phyloP scores from a whole-genome alignment of 2,329 filamentous ascomycete species.

The Colletotrichum salicis region DNA sequence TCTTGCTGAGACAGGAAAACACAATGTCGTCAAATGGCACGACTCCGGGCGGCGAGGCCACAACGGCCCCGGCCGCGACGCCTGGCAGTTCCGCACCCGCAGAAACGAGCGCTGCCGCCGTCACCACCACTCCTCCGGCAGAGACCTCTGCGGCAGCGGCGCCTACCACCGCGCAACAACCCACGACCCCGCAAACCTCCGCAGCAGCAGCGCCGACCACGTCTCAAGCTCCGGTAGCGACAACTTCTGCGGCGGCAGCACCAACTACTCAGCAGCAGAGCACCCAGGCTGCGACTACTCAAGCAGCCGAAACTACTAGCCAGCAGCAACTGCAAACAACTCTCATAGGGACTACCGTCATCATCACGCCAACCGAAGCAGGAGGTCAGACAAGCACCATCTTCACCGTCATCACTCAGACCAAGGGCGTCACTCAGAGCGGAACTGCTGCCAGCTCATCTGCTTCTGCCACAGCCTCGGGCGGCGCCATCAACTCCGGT shows the following conservation, averaged over 20 bases:
- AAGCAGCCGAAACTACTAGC: neutral
- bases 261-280: slow-evolving; percentile 14
- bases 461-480: slow-evolving; percentile 43
- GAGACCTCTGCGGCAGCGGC: slow-evolving; percentile 23
- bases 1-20: slow-evolving; percentile 41
- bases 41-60: slow-evolving; percentile 23
- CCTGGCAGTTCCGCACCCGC: slow-evolving; percentile 12
- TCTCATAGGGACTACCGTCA: slow-evolving; percentile 10
- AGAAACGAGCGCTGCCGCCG: slow-evolving; percentile 10
- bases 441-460: slow-evolving; percentile 38
- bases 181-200: slow-evolving; percentile 29
- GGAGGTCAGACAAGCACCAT: slow-evolving; percentile 39
- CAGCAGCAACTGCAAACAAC: slow-evolving; percentile 2
- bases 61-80: slow-evolving; percentile 29
- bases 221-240: slow-evolving; percentile 22
- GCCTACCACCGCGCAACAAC: slow-evolving; percentile 32
- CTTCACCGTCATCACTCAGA: slow-evolving; percentile 39
- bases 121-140: slow-evolving; percentile 24
- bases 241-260: slow-evolving; percentile 28
- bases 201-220: slow-evolving; percentile 35
- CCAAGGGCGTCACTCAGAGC: slow-evolving; percentile 6
- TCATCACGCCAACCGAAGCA: slow-evolving; percentile 25
- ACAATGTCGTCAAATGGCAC: slow-evolving; percentile 40
- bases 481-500: slow-evolving; percentile 41
- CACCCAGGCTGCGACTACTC: slow-evolving; percentile 12